phyloP scores from a whole-genome alignment of 1,139 yeast genomes.

The Taphrina populina region DNA sequence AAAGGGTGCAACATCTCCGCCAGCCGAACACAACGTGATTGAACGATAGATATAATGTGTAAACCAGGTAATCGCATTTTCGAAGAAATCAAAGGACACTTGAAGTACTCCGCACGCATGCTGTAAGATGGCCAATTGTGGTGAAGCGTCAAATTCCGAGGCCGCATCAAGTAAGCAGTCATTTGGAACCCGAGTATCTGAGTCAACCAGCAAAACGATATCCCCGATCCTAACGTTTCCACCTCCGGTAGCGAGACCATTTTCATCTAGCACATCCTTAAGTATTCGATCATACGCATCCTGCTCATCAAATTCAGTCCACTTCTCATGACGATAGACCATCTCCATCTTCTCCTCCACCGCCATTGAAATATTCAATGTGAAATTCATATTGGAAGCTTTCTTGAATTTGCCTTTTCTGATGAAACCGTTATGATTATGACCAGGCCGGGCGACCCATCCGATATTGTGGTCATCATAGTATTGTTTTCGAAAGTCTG shows the following conservation, averaged over 20 bases:
- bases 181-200: constrained; percentile 37
- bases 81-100: constrained; percentile 36
- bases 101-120: constrained; percentile 37
- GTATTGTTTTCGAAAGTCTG: constrained; percentile 31
- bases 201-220: constrained; percentile 36
- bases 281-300: constrained; percentile 11
- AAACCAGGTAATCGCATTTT: constrained; percentile 37
- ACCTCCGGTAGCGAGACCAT: constrained; percentile 34
- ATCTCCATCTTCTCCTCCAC: constrained; percentile 36
- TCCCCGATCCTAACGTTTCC: constrained; percentile 38
- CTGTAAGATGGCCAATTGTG: constrained; percentile 37
- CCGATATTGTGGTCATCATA: constrained; percentile 36
- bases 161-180: constrained; percentile 38
- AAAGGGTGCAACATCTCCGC: constrained; percentile 37
- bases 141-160: constrained; percentile 36
- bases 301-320: constrained; percentile 30
- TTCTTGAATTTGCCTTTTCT: constrained; percentile 30
- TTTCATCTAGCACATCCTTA: constrained; percentile 19
- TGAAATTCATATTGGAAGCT: constrained; percentile 30
- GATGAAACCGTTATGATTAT: constrained; percentile 35
- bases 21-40: constrained; percentile 35
- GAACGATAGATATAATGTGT: constrained; percentile 37
- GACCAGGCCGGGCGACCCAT: constrained; percentile 37
- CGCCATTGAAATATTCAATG: constrained; percentile 34
- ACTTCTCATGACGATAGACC: constrained; percentile 35